These are phyloP conservation scores for Talaromyces nanjingensis DNA, from an alignment of 495 filamentous ascomycete species.

Conservation along the genomic window DNA sequence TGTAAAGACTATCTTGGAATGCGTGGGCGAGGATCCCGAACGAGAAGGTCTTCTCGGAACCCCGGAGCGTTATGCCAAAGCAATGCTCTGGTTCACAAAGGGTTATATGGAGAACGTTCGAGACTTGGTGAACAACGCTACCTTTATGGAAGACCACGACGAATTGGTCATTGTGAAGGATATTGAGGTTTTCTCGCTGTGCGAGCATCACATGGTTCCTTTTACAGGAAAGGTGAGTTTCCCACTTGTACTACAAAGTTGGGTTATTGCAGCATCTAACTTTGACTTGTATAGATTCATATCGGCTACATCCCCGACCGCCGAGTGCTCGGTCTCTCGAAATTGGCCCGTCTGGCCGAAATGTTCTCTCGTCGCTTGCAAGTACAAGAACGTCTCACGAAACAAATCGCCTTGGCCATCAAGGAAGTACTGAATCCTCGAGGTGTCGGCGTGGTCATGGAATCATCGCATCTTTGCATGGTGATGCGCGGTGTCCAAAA, in stretches of 20 bases:
- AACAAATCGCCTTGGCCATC: conserved; percentile 90
- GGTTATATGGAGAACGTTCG: conserved; percentile 94
- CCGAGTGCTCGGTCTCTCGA: conserved; percentile 89
- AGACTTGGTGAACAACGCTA: conserved; percentile 88
- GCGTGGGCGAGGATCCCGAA: conserved; percentile 90
- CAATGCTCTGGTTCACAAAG: conserved; percentile 98
- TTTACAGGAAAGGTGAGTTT: conserved; percentile 82
- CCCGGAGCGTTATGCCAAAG: conserved; percentile 87
- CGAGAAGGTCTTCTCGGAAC: conserved; percentile 84
- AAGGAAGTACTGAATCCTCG: conserved; percentile 84
- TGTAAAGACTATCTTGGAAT: conserved; percentile 86
- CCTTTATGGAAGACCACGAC: conserved; percentile 95
- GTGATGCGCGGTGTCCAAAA: conserved; percentile 94
- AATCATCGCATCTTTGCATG: conserved; percentile 97
- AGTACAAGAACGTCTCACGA: conserved; percentile 91
- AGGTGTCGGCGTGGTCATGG: conserved; percentile 95
- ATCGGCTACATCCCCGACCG: conserved; percentile 91
- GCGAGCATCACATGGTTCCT: conserved; percentile 96
- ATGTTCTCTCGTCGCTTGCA: conserved; percentile 93
- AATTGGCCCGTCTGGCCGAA: conserved; percentile 89
- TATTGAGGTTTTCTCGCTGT: conserved; percentile 91
- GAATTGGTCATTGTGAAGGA: conserved; percentile 97
- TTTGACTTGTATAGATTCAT: conserved; percentile 62
- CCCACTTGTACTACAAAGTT: background rate
- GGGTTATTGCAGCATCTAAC: background rate